Percentiles rank a stretch among this genome's conserved stretches.
Conservation (phyloP, 495 filamentous ascomycete genomes). For the Xylaria sp. region DNA sequence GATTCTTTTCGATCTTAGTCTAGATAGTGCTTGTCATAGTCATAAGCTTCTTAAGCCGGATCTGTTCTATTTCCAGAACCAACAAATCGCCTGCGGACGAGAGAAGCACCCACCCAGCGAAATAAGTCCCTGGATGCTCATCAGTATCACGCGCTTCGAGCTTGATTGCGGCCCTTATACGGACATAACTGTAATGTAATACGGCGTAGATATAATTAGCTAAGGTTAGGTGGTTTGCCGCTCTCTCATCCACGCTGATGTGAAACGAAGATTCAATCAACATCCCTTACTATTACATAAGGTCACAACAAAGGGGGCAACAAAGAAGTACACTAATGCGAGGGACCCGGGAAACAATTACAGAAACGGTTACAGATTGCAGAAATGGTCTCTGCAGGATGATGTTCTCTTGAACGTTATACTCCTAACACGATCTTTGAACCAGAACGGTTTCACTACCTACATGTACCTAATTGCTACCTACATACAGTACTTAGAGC, state of each 20-base stretch:
- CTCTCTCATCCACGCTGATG: background rate
- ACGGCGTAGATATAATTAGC: background rate
- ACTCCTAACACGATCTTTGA: too few species aligned
- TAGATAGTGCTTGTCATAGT: background rate
- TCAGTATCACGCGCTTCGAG: background rate
- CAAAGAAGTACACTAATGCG: too few species aligned
- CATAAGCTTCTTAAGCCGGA: background rate
- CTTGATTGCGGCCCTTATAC: background rate
- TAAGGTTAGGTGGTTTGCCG: background rate
- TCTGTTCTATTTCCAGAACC: background rate
- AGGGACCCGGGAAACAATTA: too few species aligned
- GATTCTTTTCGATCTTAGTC: slow-evolving; percentile 5
- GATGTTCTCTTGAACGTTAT: too few species aligned
- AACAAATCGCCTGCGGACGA: background rate
- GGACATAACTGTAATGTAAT: background rate
- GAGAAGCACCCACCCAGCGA: background rate
- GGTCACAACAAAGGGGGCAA: too few species aligned
- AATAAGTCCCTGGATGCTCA: background rate
- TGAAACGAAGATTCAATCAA: background rate
- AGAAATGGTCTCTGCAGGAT: too few species aligned
- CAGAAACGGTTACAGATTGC: too few species aligned
- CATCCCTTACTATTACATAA: too few species aligned
- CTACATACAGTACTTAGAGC: too few species aligned
- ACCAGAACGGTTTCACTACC: too few species aligned
- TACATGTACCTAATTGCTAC: too few species aligned